These are phyloP conservation scores for Lablab purpureus DNA, from an alignment of 306 rosid genomes.

Conservation along the genomic window DNA sequence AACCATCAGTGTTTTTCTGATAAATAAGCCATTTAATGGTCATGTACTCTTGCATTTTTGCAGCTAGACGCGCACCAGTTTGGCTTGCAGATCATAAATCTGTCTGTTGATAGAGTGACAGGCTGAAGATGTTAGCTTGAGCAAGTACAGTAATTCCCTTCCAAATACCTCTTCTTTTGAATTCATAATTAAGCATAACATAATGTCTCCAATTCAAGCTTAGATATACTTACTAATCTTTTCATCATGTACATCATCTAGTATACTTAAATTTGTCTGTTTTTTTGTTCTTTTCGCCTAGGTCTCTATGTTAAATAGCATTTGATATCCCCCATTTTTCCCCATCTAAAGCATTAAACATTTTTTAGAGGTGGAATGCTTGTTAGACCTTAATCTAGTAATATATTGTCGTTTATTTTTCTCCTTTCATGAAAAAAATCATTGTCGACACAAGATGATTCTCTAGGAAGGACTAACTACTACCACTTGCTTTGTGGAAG, in stretches of 20 bases:
- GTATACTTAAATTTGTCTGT: not conserved
- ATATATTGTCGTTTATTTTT: conserved; percentile 11
- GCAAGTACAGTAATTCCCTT: conserved; percentile 7
- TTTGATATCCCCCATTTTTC: not conserved
- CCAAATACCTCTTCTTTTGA: conserved; percentile 14
- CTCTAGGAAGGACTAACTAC: not conserved
- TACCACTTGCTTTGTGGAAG: conserved; percentile 36
- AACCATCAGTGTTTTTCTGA: not conserved
- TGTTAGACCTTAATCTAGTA: not conserved
- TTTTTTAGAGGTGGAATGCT: not conserved
- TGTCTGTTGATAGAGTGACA: not conserved
- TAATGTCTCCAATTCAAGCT: conserved; percentile 15
- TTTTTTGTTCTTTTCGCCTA: not conserved
- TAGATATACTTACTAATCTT: not conserved
- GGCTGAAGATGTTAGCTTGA: conserved; percentile 3
- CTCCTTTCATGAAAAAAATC: not conserved
- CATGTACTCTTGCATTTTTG: conserved; percentile 27
- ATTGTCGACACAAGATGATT: conserved; percentile 9
- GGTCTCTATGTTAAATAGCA: not conserved
- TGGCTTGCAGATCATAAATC: conserved; percentile 2
- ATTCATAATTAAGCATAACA: not conserved
- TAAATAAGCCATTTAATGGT: not conserved
- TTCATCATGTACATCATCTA: not conserved
- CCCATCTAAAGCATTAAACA: not conserved
- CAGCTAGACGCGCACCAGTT: not conserved